These are phyloP conservation scores for Chlamydomonas reinhardtii DNA, from an alignment of 163 green algal species.

Conservation along the genomic window DNA sequence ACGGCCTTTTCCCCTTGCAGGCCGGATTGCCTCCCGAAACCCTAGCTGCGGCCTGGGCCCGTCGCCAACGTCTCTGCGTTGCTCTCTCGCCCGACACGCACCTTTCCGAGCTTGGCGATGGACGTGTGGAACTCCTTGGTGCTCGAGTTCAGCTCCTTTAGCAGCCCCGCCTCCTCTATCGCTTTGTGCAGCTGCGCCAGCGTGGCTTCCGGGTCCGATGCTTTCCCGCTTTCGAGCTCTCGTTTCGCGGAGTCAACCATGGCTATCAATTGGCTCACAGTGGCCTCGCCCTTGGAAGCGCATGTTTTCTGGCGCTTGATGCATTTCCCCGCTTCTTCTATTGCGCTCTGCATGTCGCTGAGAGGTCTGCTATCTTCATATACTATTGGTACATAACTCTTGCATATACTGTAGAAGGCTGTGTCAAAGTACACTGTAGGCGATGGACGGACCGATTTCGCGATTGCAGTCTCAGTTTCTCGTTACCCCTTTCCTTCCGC, in stretches of 20 bases:
- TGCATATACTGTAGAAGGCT: too few species aligned
- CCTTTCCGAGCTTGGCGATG: constrained; percentile 87
- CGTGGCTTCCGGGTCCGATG: constrained; percentile 30
- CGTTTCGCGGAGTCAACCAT: constrained; percentile 46
- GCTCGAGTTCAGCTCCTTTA: constrained; percentile 59
- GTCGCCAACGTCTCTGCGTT: too few species aligned
- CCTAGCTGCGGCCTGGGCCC: too few species aligned
- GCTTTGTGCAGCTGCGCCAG: constrained; percentile 10
- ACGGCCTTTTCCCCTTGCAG: too few species aligned
- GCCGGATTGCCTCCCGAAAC: too few species aligned
- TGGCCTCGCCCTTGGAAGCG: constrained; percentile 40
- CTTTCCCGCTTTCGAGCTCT: constrained; percentile 16
- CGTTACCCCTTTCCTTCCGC: too few species aligned
- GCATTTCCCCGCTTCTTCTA: constrained; percentile 71
- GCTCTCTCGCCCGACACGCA: background rate
- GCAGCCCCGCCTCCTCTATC: constrained; percentile 54
- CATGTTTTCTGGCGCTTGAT: constrained; percentile 82
- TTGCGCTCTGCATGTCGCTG: constrained; percentile 50
- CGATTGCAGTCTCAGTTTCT: too few species aligned
- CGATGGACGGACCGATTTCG: too few species aligned
- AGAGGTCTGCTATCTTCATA: too few species aligned
- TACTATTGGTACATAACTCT: too few species aligned
- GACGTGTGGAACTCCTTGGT: constrained; percentile 85
- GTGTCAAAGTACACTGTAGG: too few species aligned
- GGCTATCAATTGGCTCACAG: constrained; percentile 65